Base-by-base conservation (phyloP, 768 basidiomycete genomes). In the Boletus sp. region DNA sequence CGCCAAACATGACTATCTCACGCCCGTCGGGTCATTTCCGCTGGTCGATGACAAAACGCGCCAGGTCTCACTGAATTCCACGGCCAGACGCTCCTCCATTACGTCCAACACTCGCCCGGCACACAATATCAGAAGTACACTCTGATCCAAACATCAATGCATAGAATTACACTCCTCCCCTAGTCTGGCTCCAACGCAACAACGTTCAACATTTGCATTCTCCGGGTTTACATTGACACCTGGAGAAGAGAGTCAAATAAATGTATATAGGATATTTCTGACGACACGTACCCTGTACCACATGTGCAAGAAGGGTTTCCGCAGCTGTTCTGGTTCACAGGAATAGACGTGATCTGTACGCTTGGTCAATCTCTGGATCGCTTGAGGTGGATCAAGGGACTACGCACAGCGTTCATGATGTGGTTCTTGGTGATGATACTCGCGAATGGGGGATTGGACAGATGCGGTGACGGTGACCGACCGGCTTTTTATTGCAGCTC, bases 371-470 rank as follows among this genome's bases (percentile, higher is more conserved):
- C 11, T 12, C 24, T 9, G 3, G 18, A 18, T 47, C 18, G 20
- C 10, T 36, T 18, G 7, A n/a, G 29, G 7, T 15, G 15, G 2
- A 29, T 12, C 28, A 7, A 42, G 46, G 41, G 33, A 40, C 30
- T 7, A 54, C 59, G 30, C 6, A 60, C 59, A 11, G 41, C n/a
- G 51, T 36, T 60, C 59, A 60, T 60, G 51, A 32, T 59, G 32
- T 30, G 10, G 39, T 28, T 45, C 20, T 46, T 50, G 36, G 36
- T 29, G 11, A 37, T 10, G 47, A 15, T 36, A 35, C 2, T 39
- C 7, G 49, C 9, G 17, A 37, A 18, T 29, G 37, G 18, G 7
- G 39, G 12, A 15, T 20, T 29, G 18, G 33, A 10, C 33, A n/a
- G 4, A 8, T n/a, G n/a, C n/a, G n/a, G n/a, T n/a, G n/a, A n/a